Percentiles rank a stretch among this genome's conserved stretches.
Conservation (phyloP, 352 stramenopile species). For the Pythium myriotylum region DNA sequence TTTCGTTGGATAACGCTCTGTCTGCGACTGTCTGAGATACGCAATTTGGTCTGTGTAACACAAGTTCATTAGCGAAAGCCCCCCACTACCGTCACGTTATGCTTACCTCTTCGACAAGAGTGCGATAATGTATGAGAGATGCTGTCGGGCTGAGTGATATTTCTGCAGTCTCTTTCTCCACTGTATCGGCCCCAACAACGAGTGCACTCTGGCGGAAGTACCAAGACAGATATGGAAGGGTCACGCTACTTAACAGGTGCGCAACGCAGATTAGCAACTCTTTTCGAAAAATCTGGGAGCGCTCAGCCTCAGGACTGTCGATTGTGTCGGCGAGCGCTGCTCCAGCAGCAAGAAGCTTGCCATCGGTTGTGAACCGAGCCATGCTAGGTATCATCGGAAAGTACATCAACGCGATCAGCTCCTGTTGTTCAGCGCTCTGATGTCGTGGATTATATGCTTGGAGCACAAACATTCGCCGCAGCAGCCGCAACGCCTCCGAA, state of each 20-base stretch:
- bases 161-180: not conserved
- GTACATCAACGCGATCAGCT: slow-evolving; percentile 64
- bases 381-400: slow-evolving; percentile 52
- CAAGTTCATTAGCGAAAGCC: not conserved
- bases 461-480: slow-evolving; percentile 64
- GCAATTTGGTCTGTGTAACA: slow-evolving; percentile 22
- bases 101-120: slow-evolving; percentile 45
- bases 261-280: slow-evolving; percentile 66
- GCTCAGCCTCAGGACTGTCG: not conserved
- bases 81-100: too few relatives aligned
- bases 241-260: slow-evolving; percentile 66
- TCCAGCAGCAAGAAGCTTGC: slow-evolving; percentile 40
- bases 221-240: slow-evolving; percentile 36
- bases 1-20: slow-evolving; percentile 29
- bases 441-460: slow-evolving; percentile 60
- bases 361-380: slow-evolving; percentile 49
- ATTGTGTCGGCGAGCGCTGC: slow-evolving; percentile 9
- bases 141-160: slow-evolving; percentile 42
- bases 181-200: slow-evolving; percentile 9
- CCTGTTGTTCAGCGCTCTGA: slow-evolving; percentile 46
- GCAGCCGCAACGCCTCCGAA: slow-evolving; percentile 46
- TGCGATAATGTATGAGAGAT: slow-evolving; percentile 49
- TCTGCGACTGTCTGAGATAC: slow-evolving; percentile 1
- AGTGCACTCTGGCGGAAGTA: slow-evolving; percentile 44
- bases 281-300: slow-evolving; percentile 44